Conservation (phyloP, 2,329 filamentous ascomycete genomes). For the Aspergillus arachidicola region DNA sequence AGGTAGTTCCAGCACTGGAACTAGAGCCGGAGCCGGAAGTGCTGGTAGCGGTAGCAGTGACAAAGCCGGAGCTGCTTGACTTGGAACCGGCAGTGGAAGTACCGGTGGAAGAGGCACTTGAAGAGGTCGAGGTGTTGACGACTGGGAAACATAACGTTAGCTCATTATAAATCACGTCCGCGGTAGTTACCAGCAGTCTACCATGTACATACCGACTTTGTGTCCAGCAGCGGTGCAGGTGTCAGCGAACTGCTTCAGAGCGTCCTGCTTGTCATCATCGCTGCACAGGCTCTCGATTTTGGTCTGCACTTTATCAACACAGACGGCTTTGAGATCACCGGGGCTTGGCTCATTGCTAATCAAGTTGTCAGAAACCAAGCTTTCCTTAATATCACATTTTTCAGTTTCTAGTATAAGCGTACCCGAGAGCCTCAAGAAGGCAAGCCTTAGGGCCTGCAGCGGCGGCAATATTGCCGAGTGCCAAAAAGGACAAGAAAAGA, state of each 20-base stretch:
- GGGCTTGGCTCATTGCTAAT: conserved; percentile 40
- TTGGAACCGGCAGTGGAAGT: conserved; percentile 32
- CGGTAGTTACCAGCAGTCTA: background rate
- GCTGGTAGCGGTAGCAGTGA: conserved; percentile 30
- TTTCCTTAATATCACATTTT: background rate
- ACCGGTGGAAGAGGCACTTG: conserved; percentile 27
- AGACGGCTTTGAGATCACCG: conserved; percentile 42
- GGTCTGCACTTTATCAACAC: conserved; percentile 41
- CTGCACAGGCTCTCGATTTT: conserved; percentile 39
- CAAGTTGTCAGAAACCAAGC: conserved; percentile 1
- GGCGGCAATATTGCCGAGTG: conserved; percentile 46
- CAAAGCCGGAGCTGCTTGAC: conserved; percentile 23
- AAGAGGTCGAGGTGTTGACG: conserved; percentile 17
- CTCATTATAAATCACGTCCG: background rate
- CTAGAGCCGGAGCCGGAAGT: conserved; percentile 21
- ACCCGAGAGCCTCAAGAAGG: conserved; percentile 55
- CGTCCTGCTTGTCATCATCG: conserved; percentile 32
- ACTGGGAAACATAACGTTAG: conserved; percentile 13
- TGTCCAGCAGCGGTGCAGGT: conserved; percentile 44
- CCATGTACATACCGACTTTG: conserved; percentile 38
- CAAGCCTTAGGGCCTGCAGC: conserved; percentile 53
- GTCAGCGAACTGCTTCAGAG: conserved; percentile 42
- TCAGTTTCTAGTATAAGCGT: conserved; percentile 23
- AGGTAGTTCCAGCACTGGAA: conserved; percentile 11
- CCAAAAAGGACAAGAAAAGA: conserved; percentile 48